Base-by-base conservation (phyloP, 768 basidiomycete genomes). In the Tulasnella sp. region DNA sequence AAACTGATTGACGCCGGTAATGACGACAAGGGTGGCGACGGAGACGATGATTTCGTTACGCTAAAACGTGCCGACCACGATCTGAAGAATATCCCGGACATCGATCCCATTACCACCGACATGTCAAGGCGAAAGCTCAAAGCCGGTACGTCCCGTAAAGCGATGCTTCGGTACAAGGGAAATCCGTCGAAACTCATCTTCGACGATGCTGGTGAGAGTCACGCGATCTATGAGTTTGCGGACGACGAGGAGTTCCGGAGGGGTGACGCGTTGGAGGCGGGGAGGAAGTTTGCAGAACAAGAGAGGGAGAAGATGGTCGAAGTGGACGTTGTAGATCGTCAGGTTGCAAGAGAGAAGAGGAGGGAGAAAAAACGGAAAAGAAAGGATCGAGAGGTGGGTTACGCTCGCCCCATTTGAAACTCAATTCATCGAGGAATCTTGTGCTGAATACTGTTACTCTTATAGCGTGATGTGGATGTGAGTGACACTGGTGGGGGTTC, bases 41-140 rank as follows among this genome's bases (percentile, higher is more conserved):
- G 65, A 2, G 69, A 68, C 2, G 91, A 91, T 61, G 94, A 96
- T 56, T 97, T 99, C 70, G 87, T 97, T 69, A 92, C 89, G 0
- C 79, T 98, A 63, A 92, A 93, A 69, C 86, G 93, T n/a, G 83
- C 82, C 0, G 79, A 97, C 68, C 96, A 98, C 70, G 84, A 81
- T 43, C 75, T 94, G 5, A 63, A 73, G 52, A 68, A 70, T n/a
- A 69, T 45, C 3, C 71, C 61, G 15, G 70, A 69, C 0, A 68
- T 67, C 17, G 70, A 70, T 15, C 67, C 71, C 19, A 26, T 44
- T n/a, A 19, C 51, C 8, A 38, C 51, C 8, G 56, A 15, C 48
- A 67, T 88, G n/a, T 96, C 93, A 17, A 95, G 90, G 68, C 85
- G 95, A 38, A 93, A 94, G 69, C 77, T 80, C 60, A 88, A 85